Base-by-base conservation (phyloP, 225 moss, liverwort and hornwort species). In the Takakia lepidozioides region DNA sequence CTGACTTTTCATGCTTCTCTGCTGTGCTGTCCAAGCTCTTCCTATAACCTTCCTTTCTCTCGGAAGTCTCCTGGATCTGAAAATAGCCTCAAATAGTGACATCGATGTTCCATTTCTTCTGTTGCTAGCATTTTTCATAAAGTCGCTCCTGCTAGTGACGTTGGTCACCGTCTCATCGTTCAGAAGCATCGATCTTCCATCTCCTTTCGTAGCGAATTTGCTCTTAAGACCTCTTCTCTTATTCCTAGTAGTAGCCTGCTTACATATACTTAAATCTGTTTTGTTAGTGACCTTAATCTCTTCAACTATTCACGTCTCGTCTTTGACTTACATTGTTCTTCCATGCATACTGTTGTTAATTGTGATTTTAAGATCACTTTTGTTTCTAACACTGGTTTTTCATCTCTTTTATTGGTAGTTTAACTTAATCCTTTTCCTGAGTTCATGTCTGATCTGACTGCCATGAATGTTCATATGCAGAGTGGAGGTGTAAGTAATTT, bases 61-160 rank as follows among this genome's bases (percentile, higher is more conserved):
- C 32, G 32, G 32, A 5, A 5, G 32, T 5, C 32, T 34, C 7
- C 32, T 34, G 32, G 32, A 5, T 34, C 7, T 13, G 11, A 13
- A 34, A 34, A 5, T 34, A 13, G 11, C 11, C 7, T 34, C 32
- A 34, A 38, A 21, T 54, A 13, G 55, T 40, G 26, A 46, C 45
- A 35, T 61, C 36, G 30, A 66, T 28, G 11, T 62, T 5, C 0
- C 62, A 25, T 55, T 26, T 29, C 49, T 69, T 3, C 11, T 70
- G 35, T 8, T 69, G 15, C 48, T 74, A 19, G 2, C 7, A 2
- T 70, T 55, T 21, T 62, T 70, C 43, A 1, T 70, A 14, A 62
- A 66, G 51, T 62, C 34, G 17, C 52, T 22, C 19, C 1, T 59
- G 19, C 25, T 62, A 2, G 19, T 66, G 44, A 54, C 10, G 0